Evolutionary conservation across 2,329 filamentous ascomycete species (phyloP), one percentile per base, ranked within the genome.

Genomic region (Pseudocercospora fuligena): DNA sequence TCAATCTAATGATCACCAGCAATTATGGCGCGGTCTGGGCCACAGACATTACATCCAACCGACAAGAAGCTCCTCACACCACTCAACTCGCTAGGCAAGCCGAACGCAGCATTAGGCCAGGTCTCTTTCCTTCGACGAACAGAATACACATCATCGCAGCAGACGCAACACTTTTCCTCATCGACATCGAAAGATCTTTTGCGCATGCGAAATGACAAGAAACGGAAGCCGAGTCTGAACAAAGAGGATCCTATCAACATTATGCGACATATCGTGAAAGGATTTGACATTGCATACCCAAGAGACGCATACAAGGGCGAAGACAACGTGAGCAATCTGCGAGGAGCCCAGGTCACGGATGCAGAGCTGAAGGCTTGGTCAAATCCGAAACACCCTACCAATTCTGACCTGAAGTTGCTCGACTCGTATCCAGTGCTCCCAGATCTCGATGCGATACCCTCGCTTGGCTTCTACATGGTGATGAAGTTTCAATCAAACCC

Each of bases 101-200:
- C 90, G 53, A 92, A 92, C 73, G 87, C 89, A 49, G 88, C 88
- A 68, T 91, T 92, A 69, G 85, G 90, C 19, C 90, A 90, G 69
- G 93, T 97, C 62, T 97, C 93, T 69, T 99, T 99, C 86, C 87
- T 99, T 72, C 92, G 95, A 65, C 89, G 94, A 75, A 98, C 95
- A 64, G 95, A 99, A 80, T 98, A 98, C 82, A 97, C 97, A 75
- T 92, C 92, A 19, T 82, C 82, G 23, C 81, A 80, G 61, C 77
- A 78, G 11, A 78, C 72, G 68, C 78, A 82, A 16, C 79, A 81
- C 61, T 82, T 83, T 63, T 84, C 87, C 60, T 84, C 84, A 0
- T 85, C 83, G 29, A 85, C 85, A 27, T 84, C 86, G 3, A 85
- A 85, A 68, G 82, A 82, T 31, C 79, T 85, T 59, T 81, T 85